phyloP scores from a whole-genome alignment of 2,329 filamentous ascomycete species.

The Alternaria sp. region DNA sequence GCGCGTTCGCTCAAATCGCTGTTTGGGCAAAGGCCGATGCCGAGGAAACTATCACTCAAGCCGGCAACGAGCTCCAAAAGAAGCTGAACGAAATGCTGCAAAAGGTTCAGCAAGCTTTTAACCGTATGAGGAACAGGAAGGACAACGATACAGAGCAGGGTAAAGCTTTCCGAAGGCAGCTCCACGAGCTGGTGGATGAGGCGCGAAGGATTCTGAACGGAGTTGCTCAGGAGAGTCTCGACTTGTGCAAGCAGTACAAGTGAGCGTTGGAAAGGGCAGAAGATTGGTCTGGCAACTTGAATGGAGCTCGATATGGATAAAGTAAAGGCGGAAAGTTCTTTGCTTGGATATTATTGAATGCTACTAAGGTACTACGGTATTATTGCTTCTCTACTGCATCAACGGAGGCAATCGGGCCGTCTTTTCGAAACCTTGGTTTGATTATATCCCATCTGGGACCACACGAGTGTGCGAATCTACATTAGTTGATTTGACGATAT shows the following conservation, averaged over 20 bases:
- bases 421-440: too few relatives aligned
- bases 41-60: background rate
- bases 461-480: too few relatives aligned
- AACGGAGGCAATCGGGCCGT: too few relatives aligned
- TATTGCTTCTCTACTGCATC: too few relatives aligned
- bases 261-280: too few relatives aligned
- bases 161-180: conserved; percentile 17
- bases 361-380: too few relatives aligned
- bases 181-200: conserved; percentile 15
- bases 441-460: too few relatives aligned
- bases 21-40: conserved; percentile 2
- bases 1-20: conserved; percentile 5
- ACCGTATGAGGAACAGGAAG: conserved; percentile 13
- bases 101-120: conserved; percentile 13
- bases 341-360: too few relatives aligned
- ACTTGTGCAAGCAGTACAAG: conserved; percentile 19
- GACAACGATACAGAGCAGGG: conserved; percentile 18
- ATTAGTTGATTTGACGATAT: too few relatives aligned
- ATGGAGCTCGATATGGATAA: too few relatives aligned
- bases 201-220: conserved; percentile 17
- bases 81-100: conserved; percentile 9
- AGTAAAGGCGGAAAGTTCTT: too few relatives aligned
- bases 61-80: background rate
- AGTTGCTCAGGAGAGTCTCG: conserved; percentile 12
- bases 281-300: too few relatives aligned